Base-by-base conservation (phyloP, 768 basidiomycete species). In the Pleurotus citrinopileatus region DNA sequence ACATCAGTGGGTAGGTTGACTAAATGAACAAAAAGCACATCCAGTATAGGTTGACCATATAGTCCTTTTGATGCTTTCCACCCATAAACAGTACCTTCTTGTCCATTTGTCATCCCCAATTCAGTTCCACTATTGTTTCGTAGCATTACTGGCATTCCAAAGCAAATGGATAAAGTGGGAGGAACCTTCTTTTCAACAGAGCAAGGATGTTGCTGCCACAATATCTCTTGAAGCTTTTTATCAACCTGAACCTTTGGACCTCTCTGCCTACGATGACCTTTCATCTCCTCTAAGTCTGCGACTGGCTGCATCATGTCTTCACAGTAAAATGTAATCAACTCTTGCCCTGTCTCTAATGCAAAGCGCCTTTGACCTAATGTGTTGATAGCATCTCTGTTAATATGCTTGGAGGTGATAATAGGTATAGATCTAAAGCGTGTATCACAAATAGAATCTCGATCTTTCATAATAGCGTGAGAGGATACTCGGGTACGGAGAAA, bases 321-420 rank as follows among this genome's bases (percentile, higher is more conserved):
- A n/a, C 66, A 67, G 53, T 66, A 66, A 54, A 73, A 74, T 12
- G 61, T 5, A 9, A 27, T 25, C 10, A 73, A 40, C n/a, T 52
- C 36, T 53, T 67, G 63, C 5, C 55, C 52, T 3, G 46, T 65
- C n/a, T 71, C 67, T 2, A 10, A 3, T 12, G 73, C 69, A 67
- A 70, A 75, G 10, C 61, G 48, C 19, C 54, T n/a, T 46, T 45
- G 36, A 5, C 65, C 66, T 4, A 65, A 4, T 20, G 54, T 36
- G 62, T 73, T 73, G 4, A 71, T 63, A 43, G 57, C 45, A 56
- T 75, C 72, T 45, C 66, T 65, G 8, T 66, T 59, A 8, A 52
- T 27, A 60, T 73, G 69, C 3, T 42, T 55, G 7, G 60, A 51
- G 6, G 70, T 70, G 27, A 74, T 72, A 9, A 73, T 61, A 25